Evolutionary conservation across 371 early-diverging fungal genomes (phyloP).

Genomic region (Phascolomyces articulosus): DNA sequence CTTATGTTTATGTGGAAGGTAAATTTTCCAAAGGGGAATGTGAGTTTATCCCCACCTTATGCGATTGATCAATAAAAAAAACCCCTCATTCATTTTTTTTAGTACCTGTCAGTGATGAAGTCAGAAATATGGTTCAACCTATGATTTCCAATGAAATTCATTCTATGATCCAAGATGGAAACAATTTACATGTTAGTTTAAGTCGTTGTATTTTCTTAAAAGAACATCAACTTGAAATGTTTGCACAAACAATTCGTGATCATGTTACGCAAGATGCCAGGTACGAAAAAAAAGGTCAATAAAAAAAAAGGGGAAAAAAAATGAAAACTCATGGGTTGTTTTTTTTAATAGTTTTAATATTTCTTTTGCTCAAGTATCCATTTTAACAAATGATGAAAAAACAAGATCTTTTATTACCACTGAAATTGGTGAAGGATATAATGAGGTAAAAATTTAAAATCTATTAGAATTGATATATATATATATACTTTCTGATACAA

Average conservation of each 20-base stretch:
- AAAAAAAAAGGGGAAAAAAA: too few species aligned
- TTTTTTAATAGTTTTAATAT: conserved; percentile 27
- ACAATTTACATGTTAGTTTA: conserved; percentile 39
- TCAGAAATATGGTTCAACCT: conserved; percentile 10
- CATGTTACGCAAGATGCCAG: background rate
- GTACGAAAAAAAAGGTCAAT: background rate
- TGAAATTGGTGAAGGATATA: conserved; percentile 49
- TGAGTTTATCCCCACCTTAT: too few species aligned
- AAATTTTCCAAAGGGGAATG: background rate
- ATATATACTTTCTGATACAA: too few species aligned
- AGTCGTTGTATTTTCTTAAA: conserved; percentile 37
- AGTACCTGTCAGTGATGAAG: conserved; percentile 13
- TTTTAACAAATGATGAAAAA: conserved; percentile 43
- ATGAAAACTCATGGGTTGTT: too few species aligned
- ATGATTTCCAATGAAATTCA: background rate
- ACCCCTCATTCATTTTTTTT: background rate
- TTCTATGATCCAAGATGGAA: background rate
- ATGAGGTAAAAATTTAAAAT: conserved; percentile 28
- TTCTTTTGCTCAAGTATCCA: conserved; percentile 40
- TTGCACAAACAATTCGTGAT: conserved; percentile 16
- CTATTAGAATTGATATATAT: background rate
- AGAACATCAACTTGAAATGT: conserved; percentile 35
- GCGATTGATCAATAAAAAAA: background rate
- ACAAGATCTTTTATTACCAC: conserved; percentile 47
- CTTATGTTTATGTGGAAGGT: conserved; percentile 48